Evolutionary conservation across 306 rosid species (phyloP).

Genomic region (Biancaea sappan): DNA sequence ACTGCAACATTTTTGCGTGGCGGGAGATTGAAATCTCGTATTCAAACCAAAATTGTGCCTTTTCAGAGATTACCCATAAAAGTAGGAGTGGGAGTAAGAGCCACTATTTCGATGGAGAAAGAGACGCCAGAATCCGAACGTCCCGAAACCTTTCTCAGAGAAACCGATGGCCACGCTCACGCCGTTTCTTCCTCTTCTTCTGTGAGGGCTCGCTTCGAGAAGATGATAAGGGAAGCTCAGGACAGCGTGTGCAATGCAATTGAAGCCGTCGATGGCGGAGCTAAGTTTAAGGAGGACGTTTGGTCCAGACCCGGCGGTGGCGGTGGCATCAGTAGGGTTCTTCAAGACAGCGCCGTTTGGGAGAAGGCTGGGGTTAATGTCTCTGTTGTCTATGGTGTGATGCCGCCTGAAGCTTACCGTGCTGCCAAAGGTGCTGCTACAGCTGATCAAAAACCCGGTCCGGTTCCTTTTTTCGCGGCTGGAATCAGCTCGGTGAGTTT

Average conservation of each 20-base stretch:
- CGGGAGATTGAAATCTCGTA: not conserved
- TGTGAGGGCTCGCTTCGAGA: slow-evolving; percentile 84
- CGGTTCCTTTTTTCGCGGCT: slow-evolving; percentile 92
- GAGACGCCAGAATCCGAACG: slow-evolving; percentile 78
- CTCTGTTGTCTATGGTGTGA: slow-evolving; percentile 89
- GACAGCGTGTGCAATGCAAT: slow-evolving; percentile 80
- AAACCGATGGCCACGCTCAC: slow-evolving; percentile 40
- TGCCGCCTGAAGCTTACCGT: slow-evolving; percentile 98
- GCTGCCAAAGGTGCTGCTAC: slow-evolving; percentile 74
- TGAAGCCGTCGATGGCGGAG: slow-evolving; percentile 82
- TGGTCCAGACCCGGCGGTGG: slow-evolving; percentile 99
- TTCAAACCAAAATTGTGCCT: not conserved
- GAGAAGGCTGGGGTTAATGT: slow-evolving; percentile 99
- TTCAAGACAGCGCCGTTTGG: slow-evolving; percentile 91
- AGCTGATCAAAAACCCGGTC: slow-evolving; percentile 74
- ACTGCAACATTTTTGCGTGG: not conserved
- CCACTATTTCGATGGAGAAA: slow-evolving; percentile 72
- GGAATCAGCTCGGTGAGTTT: slow-evolving; percentile 88
- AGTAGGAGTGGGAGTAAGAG: not conserved
- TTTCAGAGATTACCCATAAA: slow-evolving; percentile 11
- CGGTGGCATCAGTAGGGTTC: slow-evolving; percentile 95
- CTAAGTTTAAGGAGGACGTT: slow-evolving; percentile 80
- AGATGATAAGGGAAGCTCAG: slow-evolving; percentile 95
- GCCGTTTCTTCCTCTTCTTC: slow-evolving; percentile 53
- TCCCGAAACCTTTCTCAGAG: slow-evolving; percentile 79